These are phyloP conservation scores for Solanum habrochaites DNA, from an alignment of 257 asterid species.

Conservation along the genomic window DNA sequence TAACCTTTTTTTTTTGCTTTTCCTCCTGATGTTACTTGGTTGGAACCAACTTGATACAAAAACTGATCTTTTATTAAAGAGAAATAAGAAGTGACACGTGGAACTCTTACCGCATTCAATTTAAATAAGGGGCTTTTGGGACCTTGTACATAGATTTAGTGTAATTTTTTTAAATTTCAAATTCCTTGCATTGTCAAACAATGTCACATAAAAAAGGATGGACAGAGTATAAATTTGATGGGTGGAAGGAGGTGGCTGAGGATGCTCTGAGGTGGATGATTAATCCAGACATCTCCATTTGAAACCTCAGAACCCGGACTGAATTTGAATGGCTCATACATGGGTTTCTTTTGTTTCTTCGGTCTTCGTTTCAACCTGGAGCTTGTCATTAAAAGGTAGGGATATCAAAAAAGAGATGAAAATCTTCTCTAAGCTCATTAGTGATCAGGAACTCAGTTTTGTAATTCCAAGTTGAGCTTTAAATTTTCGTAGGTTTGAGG, in stretches of 20 bases:
- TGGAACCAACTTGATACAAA: not conserved
- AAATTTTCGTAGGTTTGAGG: not conserved
- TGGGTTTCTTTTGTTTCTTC: not conserved
- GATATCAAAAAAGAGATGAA: not conserved
- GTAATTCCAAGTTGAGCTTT: not conserved
- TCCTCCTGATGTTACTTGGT: not conserved
- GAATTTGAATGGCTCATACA: not conserved
- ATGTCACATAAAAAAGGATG: not conserved
- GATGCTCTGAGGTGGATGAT: not conserved
- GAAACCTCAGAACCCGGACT: not conserved
- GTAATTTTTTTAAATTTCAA: not conserved
- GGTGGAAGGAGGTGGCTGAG: not conserved
- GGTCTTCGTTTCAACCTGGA: not conserved
- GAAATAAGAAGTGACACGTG: not conserved
- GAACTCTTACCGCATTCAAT: not conserved
- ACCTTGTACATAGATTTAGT: not conserved
- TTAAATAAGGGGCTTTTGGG: not conserved
- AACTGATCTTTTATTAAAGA: not conserved
- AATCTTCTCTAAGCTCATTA: not conserved
- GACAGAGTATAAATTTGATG: not conserved
- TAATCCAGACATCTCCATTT: not conserved
- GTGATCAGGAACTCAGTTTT: not conserved
- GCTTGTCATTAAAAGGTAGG: not conserved
- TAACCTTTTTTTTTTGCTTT: not conserved
- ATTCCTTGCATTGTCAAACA: not conserved